Percentiles rank a stretch among this genome's conserved stretches.
phyloP scores from a whole-genome alignment of 1,139 yeast species.

The Yamadazyma taylorii region DNA sequence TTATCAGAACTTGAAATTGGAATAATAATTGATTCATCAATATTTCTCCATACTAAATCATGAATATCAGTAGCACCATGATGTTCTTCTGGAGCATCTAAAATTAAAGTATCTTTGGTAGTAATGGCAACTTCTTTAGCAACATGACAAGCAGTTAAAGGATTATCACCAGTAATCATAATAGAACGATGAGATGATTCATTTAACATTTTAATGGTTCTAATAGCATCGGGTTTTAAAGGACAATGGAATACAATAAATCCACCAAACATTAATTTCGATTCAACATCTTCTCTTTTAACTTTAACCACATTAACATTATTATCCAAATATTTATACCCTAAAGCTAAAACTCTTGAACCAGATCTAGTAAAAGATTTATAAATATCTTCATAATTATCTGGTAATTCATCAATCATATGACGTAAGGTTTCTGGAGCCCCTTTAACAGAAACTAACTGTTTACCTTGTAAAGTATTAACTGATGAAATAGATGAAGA shows the following conservation, averaged over 20 bases:
- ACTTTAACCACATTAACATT: slow-evolving; percentile 52
- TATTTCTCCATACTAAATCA: slow-evolving; percentile 78
- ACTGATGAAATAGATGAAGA: slow-evolving; percentile 84
- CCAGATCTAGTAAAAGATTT: slow-evolving; percentile 94
- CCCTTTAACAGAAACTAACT: slow-evolving; percentile 90
- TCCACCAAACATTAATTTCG: slow-evolving; percentile 78
- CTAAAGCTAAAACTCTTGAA: slow-evolving; percentile 93
- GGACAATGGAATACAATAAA: slow-evolving; percentile 98
- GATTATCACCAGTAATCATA: slow-evolving; percentile 99
- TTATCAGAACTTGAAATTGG: slow-evolving; percentile 66
- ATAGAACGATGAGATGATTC: slow-evolving; percentile 93
- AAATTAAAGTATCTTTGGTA: slow-evolving; percentile 73
- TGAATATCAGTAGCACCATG: slow-evolving; percentile 53
- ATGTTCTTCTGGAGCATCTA: slow-evolving; percentile 80
- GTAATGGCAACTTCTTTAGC: slow-evolving; percentile 91
- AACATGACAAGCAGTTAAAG: slow-evolving; percentile 96
- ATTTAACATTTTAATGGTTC: slow-evolving; percentile 86
- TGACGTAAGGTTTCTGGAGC: slow-evolving; percentile 96
- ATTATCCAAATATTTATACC: slow-evolving; percentile 70
- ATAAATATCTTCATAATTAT: slow-evolving; percentile 78
- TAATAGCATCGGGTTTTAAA: slow-evolving; percentile 87
- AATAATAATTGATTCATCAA: slow-evolving; percentile 69
- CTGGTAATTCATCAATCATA: slow-evolving; percentile 74
- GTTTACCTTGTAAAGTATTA: slow-evolving; percentile 48
- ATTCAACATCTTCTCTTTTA: slow-evolving; percentile 75